These are phyloP conservation scores for Hygrocybe punicea DNA, from an alignment of 768 basidiomycete genomes.

Conservation along the genomic window DNA sequence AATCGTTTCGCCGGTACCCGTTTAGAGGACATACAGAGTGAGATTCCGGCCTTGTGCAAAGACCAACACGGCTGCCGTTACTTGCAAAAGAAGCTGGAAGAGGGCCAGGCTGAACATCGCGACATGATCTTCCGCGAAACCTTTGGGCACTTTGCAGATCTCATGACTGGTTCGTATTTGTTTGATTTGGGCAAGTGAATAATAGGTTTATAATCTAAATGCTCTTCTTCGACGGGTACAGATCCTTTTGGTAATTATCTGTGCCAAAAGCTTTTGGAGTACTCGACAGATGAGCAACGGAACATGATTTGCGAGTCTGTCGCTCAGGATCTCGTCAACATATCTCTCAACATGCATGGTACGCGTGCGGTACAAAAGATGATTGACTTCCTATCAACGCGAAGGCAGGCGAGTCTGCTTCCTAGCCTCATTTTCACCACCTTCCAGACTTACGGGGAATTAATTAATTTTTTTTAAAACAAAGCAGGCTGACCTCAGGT, in stretches of 20 bases:
- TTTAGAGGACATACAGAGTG: slow-evolving; percentile 91
- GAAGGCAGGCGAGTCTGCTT: slow-evolving; percentile 73
- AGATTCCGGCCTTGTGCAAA: slow-evolving; percentile 92
- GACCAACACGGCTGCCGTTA: slow-evolving; percentile 99
- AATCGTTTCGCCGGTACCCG: slow-evolving; percentile 97
- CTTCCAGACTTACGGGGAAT: slow-evolving; percentile 51
- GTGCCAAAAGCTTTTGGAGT: slow-evolving; percentile 96
- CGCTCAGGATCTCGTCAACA: slow-evolving; percentile 94
- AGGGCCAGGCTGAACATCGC: slow-evolving; percentile 90
- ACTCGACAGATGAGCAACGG: slow-evolving; percentile 94
- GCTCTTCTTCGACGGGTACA: too few species aligned
- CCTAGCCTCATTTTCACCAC: slow-evolving; percentile 19
- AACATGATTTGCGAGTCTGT: slow-evolving; percentile 97
- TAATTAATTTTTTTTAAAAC: slow-evolving; percentile 1
- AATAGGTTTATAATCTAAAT: too few species aligned
- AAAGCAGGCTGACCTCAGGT: slow-evolving; percentile 74
- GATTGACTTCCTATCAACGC: slow-evolving; percentile 97
- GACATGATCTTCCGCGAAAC: slow-evolving; percentile 99
- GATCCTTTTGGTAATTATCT: slow-evolving; percentile 99
- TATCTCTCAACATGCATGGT: slow-evolving; percentile 99
- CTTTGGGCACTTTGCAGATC: slow-evolving; percentile 93
- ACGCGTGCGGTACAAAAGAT: slow-evolving; percentile 99
- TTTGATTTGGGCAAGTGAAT: slow-evolving; percentile 2
- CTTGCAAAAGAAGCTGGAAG: slow-evolving; percentile 97
- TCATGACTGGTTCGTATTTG: slow-evolving; percentile 83